Evolutionary conservation across 2,329 filamentous ascomycete genomes (phyloP).

Genomic region (Sporothrix curviconia): DNA sequence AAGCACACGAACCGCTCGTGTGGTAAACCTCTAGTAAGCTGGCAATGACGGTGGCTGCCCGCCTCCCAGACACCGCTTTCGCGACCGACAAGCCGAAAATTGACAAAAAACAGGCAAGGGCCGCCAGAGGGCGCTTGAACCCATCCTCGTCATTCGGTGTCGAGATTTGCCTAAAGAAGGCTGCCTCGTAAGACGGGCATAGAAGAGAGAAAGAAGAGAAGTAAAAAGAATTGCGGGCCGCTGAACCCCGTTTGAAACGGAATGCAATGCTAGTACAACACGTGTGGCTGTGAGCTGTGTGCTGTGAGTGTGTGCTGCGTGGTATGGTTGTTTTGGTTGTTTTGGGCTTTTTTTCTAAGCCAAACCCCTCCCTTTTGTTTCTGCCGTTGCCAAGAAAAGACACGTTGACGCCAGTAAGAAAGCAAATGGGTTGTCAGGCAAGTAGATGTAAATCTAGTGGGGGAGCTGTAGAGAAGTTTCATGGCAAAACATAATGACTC

Average conservation of each 20-base stretch:
- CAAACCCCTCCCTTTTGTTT: not conserved
- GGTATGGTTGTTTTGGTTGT: conserved; percentile 6
- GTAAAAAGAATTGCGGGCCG: conserved; percentile 4
- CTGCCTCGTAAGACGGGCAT: too few relatives aligned
- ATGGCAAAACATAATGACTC: not conserved
- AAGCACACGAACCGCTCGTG: too few relatives aligned
- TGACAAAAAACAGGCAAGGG: too few relatives aligned
- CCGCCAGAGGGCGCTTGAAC: too few relatives aligned
- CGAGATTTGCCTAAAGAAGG: not conserved
- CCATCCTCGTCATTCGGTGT: too few relatives aligned
- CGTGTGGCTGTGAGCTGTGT: too few relatives aligned
- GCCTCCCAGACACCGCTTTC: too few relatives aligned
- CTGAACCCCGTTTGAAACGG: conserved; percentile 16
- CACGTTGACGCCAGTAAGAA: conserved; percentile 3
- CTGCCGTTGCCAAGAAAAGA: not conserved
- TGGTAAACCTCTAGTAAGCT: too few relatives aligned
- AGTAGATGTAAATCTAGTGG: not conserved
- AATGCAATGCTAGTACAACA: conserved; percentile 18
- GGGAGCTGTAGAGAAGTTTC: not conserved
- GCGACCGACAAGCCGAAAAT: too few relatives aligned
- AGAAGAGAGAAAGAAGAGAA: conserved; percentile 2
- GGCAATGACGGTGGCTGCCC: too few relatives aligned
- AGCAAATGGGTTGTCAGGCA: not conserved
- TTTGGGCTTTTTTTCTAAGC: conserved; percentile 11
- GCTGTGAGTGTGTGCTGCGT: conserved; percentile 9